A percentile compares a stretch with the other conserved stretches of the same genome.
phyloP scores from a whole-genome alignment of 179 eudicot genomes.

The Silene vulgaris region DNA sequence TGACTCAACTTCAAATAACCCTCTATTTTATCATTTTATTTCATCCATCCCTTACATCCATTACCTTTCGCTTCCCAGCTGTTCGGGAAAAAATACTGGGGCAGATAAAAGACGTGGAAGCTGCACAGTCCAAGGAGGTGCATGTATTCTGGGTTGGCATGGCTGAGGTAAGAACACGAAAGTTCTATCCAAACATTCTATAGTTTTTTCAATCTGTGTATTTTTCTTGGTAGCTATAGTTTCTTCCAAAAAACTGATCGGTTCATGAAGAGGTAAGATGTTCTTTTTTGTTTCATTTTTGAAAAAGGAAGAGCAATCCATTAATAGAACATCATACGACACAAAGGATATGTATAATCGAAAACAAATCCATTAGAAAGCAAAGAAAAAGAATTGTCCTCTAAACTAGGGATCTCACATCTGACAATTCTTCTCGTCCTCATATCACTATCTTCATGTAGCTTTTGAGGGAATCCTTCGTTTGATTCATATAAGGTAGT shows the following conservation, averaged over 20 bases:
- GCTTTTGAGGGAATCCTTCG: no score
- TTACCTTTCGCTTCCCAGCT: slow-evolving; percentile 36
- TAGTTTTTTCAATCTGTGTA: not conserved
- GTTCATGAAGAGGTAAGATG: not conserved
- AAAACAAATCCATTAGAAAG: no score
- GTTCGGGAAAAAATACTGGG: slow-evolving; percentile 54
- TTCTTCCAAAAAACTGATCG: not conserved
- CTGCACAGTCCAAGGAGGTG: slow-evolving; percentile 64
- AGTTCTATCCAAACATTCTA: not conserved
- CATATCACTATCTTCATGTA: no score
- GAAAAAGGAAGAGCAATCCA: no score
- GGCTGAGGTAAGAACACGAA: slow-evolving; percentile 66
- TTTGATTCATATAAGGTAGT: no score
- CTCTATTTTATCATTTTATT: not conserved
- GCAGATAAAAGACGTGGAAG: slow-evolving; percentile 71
- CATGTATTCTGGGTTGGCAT: slow-evolving; percentile 67
- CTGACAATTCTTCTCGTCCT: no score
- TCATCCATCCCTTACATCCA: not conserved
- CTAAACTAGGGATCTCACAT: no score
- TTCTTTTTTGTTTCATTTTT: no score
- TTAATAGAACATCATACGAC: no score
- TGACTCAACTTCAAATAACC: not conserved
- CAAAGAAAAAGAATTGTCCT: no score
- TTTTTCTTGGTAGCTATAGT: not conserved
- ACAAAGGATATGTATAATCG: no score